Percentiles rank a stretch among this genome's conserved stretches.
Conservation (phyloP, 139 green algal species). For the Pseudopediastrum boryanum region DNA sequence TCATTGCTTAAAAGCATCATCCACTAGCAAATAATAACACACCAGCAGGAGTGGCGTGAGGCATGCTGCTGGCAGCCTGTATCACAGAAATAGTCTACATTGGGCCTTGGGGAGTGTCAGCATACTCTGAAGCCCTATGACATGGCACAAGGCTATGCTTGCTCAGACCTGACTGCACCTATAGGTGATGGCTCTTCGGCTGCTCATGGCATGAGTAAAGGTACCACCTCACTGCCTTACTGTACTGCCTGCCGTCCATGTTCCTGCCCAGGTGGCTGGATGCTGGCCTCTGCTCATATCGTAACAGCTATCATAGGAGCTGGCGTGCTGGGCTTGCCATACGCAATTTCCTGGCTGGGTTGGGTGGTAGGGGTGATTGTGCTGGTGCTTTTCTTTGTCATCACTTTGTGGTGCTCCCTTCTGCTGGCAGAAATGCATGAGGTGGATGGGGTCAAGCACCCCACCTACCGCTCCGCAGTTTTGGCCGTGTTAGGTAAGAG, state of each 20-base stretch:
- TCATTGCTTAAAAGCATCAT: too few species aligned
- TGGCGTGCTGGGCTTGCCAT: constrained; percentile 61
- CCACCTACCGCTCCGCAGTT: constrained; percentile 61
- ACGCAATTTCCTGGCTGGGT: constrained; percentile 65
- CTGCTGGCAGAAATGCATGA: constrained; percentile 61
- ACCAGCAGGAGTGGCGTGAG: too few species aligned
- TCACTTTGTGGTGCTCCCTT: constrained; percentile 60
- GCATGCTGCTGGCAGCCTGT: too few species aligned
- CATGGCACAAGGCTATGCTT: neutral
- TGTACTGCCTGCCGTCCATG: neutral
- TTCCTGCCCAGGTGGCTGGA: constrained; percentile 16
- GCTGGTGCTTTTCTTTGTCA: constrained; percentile 5
- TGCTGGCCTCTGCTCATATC: constrained; percentile 58
- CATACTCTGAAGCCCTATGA: too few species aligned
- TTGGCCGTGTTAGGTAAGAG: constrained; percentile 49
- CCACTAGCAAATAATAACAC: too few species aligned
- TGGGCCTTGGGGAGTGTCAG: too few species aligned
- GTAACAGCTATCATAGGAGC: constrained; percentile 63
- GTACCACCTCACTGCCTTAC: too few species aligned
- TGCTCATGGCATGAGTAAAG: neutral
- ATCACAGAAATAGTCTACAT: too few species aligned
- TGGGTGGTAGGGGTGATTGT: constrained; percentile 25
- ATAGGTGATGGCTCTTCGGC: neutral
- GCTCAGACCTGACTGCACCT: neutral
- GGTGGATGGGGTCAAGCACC: constrained; percentile 40